Base-by-base conservation (phyloP, 2,329 filamentous ascomycete genomes). In the Mycocentrospora acerina region DNA sequence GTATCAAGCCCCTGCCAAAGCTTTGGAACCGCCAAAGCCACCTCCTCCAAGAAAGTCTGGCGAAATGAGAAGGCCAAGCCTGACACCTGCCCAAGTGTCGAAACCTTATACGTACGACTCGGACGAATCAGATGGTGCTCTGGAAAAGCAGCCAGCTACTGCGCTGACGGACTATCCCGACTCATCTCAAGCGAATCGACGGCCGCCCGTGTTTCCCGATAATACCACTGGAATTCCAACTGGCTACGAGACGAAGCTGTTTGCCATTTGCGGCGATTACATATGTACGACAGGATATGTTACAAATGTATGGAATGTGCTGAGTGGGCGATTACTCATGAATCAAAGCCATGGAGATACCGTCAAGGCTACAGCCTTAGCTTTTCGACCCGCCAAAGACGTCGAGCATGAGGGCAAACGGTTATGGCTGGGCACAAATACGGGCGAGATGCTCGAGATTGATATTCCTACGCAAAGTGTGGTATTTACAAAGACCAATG, bases 401-500 rank as follows among this genome's bases (percentile, higher is more conserved):
- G 79, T 91, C 1, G 81, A 88, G 42, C 82, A 90, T 31, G 91
- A 97, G 67, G 91, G 90, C 5, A 78, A 79, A 37, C 78, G 83
- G 11, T 55, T 98, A 16, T 98, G 93, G 93, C 80, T 97, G 22
- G 93, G 93, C 7, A 96, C 86, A 29, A 95, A 86, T 52, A 75
- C 81, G 6, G 93, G 93, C 32, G 93, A 98, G 48, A 75, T 98
- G 26, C 81, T 90, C 61, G 93, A 98, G 69, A 79, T 95, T 29
- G 90, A 98, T 62, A 80, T 97, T 37, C 72, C 76, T 2, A 83
- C 82, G 1, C 84, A 90, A 59, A 81, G 78, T 24, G 75, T 95
- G 30, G 74, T 88, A 11, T 75, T 78, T 18, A 85, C 78, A 13
- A 88, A 86, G 55, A 71, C 79, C 2, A 82, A 76, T 34, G 86